A percentile compares a stretch with the other conserved stretches of the same genome.
These are phyloP conservation scores for Euphorbia tirucalli DNA, from an alignment of 345 rosid genomes.

Conservation along the genomic window DNA sequence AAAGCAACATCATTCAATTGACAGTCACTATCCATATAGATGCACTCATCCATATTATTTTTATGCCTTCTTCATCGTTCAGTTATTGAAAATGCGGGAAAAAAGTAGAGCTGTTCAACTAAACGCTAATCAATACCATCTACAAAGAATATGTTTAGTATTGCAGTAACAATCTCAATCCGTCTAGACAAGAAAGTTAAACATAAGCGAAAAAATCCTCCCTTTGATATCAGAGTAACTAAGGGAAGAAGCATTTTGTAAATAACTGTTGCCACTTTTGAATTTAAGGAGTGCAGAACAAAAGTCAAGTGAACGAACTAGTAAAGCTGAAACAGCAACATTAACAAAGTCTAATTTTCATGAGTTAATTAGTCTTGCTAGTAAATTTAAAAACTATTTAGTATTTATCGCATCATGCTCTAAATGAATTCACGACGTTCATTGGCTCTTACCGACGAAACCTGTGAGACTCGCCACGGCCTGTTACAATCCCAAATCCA, in stretches of 20 bases:
- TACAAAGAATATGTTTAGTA: not conserved
- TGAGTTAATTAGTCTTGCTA: not conserved
- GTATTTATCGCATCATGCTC: not conserved
- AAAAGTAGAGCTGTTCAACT: not conserved
- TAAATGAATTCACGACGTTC: not conserved
- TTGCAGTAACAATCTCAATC: not conserved
- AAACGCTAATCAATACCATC: not conserved
- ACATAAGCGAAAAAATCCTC: not conserved
- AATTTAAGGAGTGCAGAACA: not conserved
- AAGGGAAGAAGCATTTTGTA: not conserved
- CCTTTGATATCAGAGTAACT: not conserved
- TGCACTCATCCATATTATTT: not conserved
- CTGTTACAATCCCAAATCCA: slow-evolving; percentile 39
- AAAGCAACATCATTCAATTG: not conserved
- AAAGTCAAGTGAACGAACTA: not conserved
- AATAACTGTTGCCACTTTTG: not conserved
- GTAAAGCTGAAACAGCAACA: not conserved
- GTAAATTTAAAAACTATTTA: not conserved
- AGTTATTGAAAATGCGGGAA: not conserved
- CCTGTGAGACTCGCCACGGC: slow-evolving; percentile 80
- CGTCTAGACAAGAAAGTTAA: not conserved
- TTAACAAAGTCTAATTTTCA: not conserved
- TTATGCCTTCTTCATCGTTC: not conserved
- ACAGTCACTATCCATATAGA: not conserved
- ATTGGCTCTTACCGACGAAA: slow-evolving; percentile 67